Evolutionary conservation across 2,329 filamentous ascomycete genomes (phyloP).

Genomic region (Fusarium mundagurra): DNA sequence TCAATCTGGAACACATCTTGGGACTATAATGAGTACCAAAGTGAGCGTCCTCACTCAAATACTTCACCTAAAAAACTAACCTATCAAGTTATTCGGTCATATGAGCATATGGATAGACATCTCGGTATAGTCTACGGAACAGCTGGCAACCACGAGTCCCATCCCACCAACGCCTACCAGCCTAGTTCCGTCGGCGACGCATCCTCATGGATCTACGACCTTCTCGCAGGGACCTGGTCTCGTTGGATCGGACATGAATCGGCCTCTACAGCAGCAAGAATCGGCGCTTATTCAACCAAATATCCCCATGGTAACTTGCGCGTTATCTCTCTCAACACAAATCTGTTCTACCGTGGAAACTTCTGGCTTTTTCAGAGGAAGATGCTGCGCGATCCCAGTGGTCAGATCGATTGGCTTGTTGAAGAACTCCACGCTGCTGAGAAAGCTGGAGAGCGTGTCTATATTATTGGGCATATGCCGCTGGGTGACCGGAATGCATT

Average conservation of each 20-base stretch:
- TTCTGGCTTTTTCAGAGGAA: slow-evolving; percentile 63
- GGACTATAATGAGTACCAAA: slow-evolving; percentile 45
- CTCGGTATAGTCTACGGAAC: slow-evolving; percentile 61
- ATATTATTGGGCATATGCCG: slow-evolving; percentile 67
- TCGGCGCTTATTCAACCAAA: slow-evolving; percentile 61
- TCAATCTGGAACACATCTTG: slow-evolving; percentile 58
- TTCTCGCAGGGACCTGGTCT: slow-evolving; percentile 58
- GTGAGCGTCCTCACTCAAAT: slow-evolving; percentile 29
- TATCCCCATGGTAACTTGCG: slow-evolving; percentile 59
- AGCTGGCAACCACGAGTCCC: slow-evolving; percentile 66
- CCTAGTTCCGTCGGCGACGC: slow-evolving; percentile 51
- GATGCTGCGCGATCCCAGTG: slow-evolving; percentile 61
- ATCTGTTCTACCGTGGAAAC: slow-evolving; percentile 68
- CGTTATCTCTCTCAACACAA: slow-evolving; percentile 69
- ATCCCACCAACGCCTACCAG: slow-evolving; percentile 63
- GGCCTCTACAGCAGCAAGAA: slow-evolving; percentile 47
- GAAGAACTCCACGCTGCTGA: slow-evolving; percentile 64
- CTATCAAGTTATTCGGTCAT: slow-evolving; percentile 55
- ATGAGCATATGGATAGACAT: slow-evolving; percentile 55
- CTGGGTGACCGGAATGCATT: slow-evolving; percentile 61
- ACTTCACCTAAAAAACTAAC: background rate
- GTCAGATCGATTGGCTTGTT: slow-evolving; percentile 64
- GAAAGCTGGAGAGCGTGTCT: slow-evolving; percentile 61
- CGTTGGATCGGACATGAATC: slow-evolving; percentile 55
- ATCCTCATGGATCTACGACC: slow-evolving; percentile 63